Conservation (phyloP, 2,329 filamentous ascomycete genomes). For the Aureobasidium sp. region DNA sequence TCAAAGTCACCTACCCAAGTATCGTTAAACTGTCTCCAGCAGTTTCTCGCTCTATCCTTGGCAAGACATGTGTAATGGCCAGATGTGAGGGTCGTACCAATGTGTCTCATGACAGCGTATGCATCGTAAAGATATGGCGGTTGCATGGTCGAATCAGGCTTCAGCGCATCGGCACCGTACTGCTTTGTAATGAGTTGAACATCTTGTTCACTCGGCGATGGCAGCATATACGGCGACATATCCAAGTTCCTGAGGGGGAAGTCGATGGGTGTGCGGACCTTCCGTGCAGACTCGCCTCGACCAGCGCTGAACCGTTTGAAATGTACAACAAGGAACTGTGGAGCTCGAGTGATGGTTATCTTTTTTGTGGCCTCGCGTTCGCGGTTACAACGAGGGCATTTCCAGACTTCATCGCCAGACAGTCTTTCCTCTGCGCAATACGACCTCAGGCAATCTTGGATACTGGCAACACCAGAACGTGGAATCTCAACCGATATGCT, state of each 20-base stretch:
- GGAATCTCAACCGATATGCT: conserved; percentile 64
- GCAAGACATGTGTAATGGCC: conserved; percentile 73
- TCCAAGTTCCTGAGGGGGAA: conserved; percentile 69
- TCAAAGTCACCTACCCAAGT: conserved; percentile 47
- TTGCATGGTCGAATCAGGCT: conserved; percentile 34
- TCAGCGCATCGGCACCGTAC: conserved; percentile 25
- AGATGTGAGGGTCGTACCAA: conserved; percentile 56
- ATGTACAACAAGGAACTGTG: conserved; percentile 68
- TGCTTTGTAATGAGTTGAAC: conserved; percentile 24
- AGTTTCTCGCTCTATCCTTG: conserved; percentile 40
- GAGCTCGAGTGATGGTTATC: conserved; percentile 67
- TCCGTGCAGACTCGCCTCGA: conserved; percentile 47
- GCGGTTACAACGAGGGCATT: conserved; percentile 66
- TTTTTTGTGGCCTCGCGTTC: conserved; percentile 60
- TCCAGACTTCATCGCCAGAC: conserved; percentile 58
- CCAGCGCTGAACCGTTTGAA: conserved; percentile 62
- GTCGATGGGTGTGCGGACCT: conserved; percentile 62
- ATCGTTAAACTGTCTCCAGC: conserved; percentile 57
- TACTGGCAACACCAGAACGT: conserved; percentile 49
- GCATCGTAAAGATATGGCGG: conserved; percentile 69
- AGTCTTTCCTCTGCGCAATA: conserved; percentile 62
- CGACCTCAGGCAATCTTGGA: conserved; percentile 61
- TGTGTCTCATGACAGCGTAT: conserved; percentile 76
- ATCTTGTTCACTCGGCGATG: conserved; percentile 31
- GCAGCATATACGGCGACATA: conserved; percentile 52